phyloP scores from a whole-genome alignment of 2,329 filamentous ascomycete genomes.

The Microcera coccophila region DNA sequence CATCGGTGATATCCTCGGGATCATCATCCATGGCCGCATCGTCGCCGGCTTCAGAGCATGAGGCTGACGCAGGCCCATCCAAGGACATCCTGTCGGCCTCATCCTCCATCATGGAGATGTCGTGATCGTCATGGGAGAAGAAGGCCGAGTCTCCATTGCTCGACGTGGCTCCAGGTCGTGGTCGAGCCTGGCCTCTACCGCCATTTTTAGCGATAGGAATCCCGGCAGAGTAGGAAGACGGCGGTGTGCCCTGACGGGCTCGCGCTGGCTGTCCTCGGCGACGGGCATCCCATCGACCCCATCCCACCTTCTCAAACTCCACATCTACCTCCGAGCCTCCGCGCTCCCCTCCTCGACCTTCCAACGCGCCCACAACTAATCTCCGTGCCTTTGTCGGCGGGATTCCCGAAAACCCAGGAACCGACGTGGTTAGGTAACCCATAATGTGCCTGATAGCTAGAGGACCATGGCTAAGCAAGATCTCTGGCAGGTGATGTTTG shows the following conservation, averaged over 20 bases:
- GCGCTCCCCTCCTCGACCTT: conserved; percentile 66
- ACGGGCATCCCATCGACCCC: conserved; percentile 92
- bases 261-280: conserved; percentile 60
- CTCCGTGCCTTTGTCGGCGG: conserved; percentile 85
- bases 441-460: conserved; percentile 93
- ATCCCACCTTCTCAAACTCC: conserved; percentile 91
- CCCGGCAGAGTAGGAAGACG: conserved; percentile 43
- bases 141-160: conserved; percentile 69
- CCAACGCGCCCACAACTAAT: conserved; percentile 86
- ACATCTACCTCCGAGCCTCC: conserved; percentile 66
- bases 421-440: conserved; percentile 86
- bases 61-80: conserved; percentile 65
- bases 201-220: conserved; percentile 54
- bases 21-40: conserved; percentile 67
- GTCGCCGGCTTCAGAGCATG: conserved; percentile 70
- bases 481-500: conserved; percentile 84
- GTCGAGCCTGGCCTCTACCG: conserved; percentile 43
- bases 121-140: conserved; percentile 66
- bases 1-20: conserved; percentile 82
- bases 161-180: conserved; percentile 50
- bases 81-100: conserved; percentile 95
- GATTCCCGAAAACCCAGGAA: conserved; percentile 88
- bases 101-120: conserved; percentile 69
- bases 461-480: conserved; percentile 84
- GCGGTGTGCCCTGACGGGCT: conserved; percentile 40